Base-by-base conservation (phyloP, 2,329 filamentous ascomycete species). In the Diaporthe sp. region DNA sequence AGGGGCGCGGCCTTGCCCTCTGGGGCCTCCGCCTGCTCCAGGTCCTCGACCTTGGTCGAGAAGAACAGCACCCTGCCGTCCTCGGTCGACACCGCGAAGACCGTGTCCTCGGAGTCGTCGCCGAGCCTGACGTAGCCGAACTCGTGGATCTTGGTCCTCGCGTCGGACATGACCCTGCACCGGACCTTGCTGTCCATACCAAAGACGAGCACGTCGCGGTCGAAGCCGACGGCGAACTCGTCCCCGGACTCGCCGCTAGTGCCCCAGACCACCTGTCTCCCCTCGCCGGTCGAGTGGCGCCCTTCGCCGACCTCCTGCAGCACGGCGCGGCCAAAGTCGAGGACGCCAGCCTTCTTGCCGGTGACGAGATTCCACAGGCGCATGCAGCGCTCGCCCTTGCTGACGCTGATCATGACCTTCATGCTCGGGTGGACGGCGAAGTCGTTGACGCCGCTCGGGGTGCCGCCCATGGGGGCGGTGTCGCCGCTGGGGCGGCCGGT, bases 291-390 rank as follows among this genome's bases (percentile, higher is more conserved):
- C 59, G 92, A 91, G 82, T 93, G 92, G 82, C 91, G 92, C 58
- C 92, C 90, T 86, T 98, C 95, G 61, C 94, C 95, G 15, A 94
- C 90, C 79, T 94, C 92, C 59, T 90, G 88, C 71, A 98, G 87
- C 80, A 97, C 89, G 0, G 93, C 90, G 74, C 90, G 89, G 78
- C 90, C 90, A 83, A 98, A 98, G 82, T 94, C 97, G 79, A 99
- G 86, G 71, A 98, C 96, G 42, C 96, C 95, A 0, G 96, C 96
- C 86, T 98, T 98, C 86, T 96, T 98, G 22, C 96, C 97, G 3
- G 96, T 98, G 78, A 98, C 95, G 78, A 99, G 84, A 81, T 99
- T 98, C 97, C 97, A 99, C 78, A 98, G 84, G 78, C 97, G 89
- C 94, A 99, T 97, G 81, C 93, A 95, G 78, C 92, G 92, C 86